A percentile compares a stretch with the other conserved stretches of the same genome.
Conservation (phyloP, 2,329 filamentous ascomycete genomes). For the Calonectria naviculata region DNA sequence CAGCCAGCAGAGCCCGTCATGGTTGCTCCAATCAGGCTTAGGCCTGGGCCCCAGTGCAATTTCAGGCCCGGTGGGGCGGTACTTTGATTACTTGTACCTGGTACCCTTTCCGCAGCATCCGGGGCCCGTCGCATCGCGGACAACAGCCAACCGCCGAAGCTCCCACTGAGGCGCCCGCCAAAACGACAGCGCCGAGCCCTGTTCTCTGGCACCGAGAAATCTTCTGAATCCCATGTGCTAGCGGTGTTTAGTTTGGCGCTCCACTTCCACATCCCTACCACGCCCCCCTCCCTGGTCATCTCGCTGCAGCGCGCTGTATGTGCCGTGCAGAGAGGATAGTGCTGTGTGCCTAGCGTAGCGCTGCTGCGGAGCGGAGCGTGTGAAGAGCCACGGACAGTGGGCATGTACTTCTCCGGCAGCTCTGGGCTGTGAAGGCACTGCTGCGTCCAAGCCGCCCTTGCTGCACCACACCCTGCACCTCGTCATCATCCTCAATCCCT, state of each 20-base stretch:
- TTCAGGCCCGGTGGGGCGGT: constrained; percentile 34
- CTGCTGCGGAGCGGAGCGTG: constrained; percentile 9
- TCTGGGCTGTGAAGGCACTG: constrained; percentile 17
- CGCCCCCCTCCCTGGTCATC: not conserved
- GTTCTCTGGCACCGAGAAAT: not conserved
- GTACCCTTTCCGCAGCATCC: constrained; percentile 43
- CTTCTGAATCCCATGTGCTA: constrained; percentile 3
- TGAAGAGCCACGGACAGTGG: constrained; percentile 8
- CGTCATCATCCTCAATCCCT: constrained; percentile 43
- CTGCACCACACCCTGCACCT: constrained; percentile 41
- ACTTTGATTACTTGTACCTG: constrained; percentile 38
- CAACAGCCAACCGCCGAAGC: constrained; percentile 13
- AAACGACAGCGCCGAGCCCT: constrained; percentile 1
- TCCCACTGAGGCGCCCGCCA: constrained; percentile 6
- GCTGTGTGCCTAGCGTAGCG: constrained; percentile 4
- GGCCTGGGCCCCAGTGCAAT: constrained; percentile 38
- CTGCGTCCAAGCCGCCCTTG: constrained; percentile 26
- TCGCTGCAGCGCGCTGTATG: constrained; percentile 3
- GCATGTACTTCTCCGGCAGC: constrained; percentile 15
- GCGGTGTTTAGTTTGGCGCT: constrained; percentile 1
- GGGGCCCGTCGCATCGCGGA: constrained; percentile 25
- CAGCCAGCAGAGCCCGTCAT: constrained; percentile 23
- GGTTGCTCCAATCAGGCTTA: constrained; percentile 33
- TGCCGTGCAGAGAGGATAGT: not conserved
- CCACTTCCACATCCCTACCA: not conserved